Evolutionary conservation across 2,329 filamentous ascomycete genomes (phyloP).

Genomic region (Neonectria neomacrospora): DNA sequence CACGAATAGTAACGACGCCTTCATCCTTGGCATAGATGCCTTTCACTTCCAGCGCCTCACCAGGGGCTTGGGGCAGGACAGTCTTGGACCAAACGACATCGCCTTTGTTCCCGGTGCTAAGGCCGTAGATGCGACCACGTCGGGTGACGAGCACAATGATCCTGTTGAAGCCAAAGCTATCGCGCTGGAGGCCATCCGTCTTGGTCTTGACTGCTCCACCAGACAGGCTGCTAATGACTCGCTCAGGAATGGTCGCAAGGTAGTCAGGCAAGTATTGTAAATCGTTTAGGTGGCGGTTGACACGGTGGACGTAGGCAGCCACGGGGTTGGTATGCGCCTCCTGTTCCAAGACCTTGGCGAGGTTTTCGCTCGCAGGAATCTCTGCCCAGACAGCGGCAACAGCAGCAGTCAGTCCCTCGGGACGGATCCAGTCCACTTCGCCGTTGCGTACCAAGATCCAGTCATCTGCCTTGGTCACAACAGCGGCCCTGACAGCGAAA

Average conservation of each 20-base stretch:
- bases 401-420: conserved; percentile 84
- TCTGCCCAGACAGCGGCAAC: conserved; percentile 85
- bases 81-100: conserved; percentile 80
- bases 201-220: conserved; percentile 62
- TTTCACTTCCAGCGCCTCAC: conserved; percentile 72
- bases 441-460: conserved; percentile 90
- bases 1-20: conserved; percentile 67
- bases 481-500: conserved; percentile 82
- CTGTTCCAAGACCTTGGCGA: conserved; percentile 83
- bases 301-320: conserved; percentile 86
- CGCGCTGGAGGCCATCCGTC: conserved; percentile 64
- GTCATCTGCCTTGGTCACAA: conserved; percentile 74
- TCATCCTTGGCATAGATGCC: conserved; percentile 72
- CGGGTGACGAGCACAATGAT: conserved; percentile 82
- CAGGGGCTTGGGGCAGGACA: conserved; percentile 66
- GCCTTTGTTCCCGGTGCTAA: conserved; percentile 81
- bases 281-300: conserved; percentile 84
- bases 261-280: conserved; percentile 80
- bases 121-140: conserved; percentile 80
- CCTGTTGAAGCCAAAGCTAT: conserved; percentile 91
- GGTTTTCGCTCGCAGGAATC: conserved; percentile 75
- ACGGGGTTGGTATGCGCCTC: conserved; percentile 86
- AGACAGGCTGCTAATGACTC: conserved; percentile 73
- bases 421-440: conserved; percentile 80
- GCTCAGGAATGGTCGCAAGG: conserved; percentile 74